A percentile compares a stretch with the other conserved stretches of the same genome.
phyloP scores from a whole-genome alignment of 495 filamentous ascomycete genomes.

The Podospora didyma region DNA sequence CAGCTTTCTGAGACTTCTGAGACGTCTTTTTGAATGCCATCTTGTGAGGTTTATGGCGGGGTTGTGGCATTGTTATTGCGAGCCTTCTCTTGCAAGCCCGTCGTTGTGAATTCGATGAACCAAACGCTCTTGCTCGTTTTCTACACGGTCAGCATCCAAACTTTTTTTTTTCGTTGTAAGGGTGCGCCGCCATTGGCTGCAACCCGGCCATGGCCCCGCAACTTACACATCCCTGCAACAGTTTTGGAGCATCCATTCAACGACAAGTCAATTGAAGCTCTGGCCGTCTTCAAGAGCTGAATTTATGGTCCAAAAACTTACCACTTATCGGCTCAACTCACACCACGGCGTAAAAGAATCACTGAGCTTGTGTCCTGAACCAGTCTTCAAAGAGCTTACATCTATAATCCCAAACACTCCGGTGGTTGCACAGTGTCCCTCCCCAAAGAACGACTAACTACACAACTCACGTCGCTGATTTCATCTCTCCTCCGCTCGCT shows the following conservation, averaged over 20 bases:
- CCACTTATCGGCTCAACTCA: too few species aligned
- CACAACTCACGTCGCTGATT: too few species aligned
- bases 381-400: too few species aligned
- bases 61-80: neutral
- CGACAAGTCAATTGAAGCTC: neutral
- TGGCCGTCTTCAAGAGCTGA: neutral
- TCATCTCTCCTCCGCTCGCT: too few species aligned
- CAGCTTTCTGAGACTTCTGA: neutral
- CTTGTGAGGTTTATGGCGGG: neutral
- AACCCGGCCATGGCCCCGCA: neutral
- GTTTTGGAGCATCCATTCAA: neutral
- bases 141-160: neutral
- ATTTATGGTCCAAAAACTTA: neutral
- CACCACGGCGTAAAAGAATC: too few species aligned
- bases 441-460: too few species aligned
- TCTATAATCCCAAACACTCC: too few species aligned
- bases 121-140: neutral
- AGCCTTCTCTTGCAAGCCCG: neutral
- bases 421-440: too few species aligned
- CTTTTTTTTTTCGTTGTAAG: neutral
- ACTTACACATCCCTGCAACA: neutral
- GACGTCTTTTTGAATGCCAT: slow-evolving; percentile 4
- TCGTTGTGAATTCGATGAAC: neutral
- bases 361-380: too few species aligned
- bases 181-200: neutral